Conservation (phyloP, 78 protist genomes). For the Bodo saltans region DNA sequence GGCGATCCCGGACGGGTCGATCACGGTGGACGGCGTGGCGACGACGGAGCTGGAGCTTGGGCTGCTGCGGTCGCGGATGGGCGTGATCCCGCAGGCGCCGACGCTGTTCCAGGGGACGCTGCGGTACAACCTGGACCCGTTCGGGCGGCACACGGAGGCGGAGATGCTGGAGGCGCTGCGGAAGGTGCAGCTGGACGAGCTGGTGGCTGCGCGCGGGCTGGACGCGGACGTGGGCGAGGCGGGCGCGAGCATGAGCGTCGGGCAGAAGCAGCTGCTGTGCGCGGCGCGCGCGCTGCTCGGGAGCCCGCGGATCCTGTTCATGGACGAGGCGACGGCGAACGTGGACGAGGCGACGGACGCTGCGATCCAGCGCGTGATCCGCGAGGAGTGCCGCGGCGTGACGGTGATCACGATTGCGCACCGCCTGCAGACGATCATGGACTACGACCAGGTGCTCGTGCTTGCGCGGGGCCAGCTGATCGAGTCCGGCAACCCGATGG, state of each 20-base stretch:
- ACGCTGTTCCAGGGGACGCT: slow-evolving; percentile 72
- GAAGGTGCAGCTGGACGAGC: slow-evolving; percentile 47
- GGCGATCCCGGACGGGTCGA: slow-evolving; percentile 31
- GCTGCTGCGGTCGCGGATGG: slow-evolving; percentile 59
- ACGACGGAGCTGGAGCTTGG: slow-evolving; percentile 47
- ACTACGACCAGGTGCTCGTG: slow-evolving; percentile 52
- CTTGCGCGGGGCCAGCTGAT: not conserved
- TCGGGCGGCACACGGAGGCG: slow-evolving; percentile 49
- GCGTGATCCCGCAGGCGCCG: slow-evolving; percentile 92
- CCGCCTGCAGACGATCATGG: slow-evolving; percentile 59
- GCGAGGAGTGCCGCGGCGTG: slow-evolving; percentile 11
- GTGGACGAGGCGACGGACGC: slow-evolving; percentile 61
- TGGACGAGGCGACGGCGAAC: slow-evolving; percentile 93
- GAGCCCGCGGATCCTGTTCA: slow-evolving; percentile 33
- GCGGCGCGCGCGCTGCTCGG: slow-evolving; percentile 48
- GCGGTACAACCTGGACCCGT: slow-evolving; percentile 86
- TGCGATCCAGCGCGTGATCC: slow-evolving; percentile 13
- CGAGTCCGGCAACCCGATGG: slow-evolving; percentile 65
- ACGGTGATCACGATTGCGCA: slow-evolving; percentile 74
- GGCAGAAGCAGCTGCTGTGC: slow-evolving; percentile 60
- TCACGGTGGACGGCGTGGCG: slow-evolving; percentile 56
- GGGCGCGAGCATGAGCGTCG: slow-evolving; percentile 44
- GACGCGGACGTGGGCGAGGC: slow-evolving; percentile 27
- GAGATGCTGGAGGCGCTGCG: slow-evolving; percentile 58
- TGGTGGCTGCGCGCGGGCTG: too few species aligned